phyloP scores from a whole-genome alignment of 1,284 basidiomycete genomes.

The Rhodotorula sp. region DNA sequence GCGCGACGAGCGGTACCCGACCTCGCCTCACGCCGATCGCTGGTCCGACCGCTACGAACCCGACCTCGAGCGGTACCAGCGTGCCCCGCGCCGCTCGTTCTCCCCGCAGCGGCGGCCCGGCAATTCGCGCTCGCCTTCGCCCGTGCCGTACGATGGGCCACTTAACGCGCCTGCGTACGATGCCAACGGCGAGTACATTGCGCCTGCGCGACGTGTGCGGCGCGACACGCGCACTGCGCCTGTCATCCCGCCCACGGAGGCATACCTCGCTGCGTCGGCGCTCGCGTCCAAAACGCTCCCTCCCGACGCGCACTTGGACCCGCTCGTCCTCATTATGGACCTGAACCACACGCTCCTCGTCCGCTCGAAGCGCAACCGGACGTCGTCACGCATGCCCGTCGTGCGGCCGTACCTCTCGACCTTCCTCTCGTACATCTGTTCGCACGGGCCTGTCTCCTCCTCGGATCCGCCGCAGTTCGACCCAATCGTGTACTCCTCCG shows the following conservation, averaged over 20 bases:
- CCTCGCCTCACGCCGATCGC: not conserved
- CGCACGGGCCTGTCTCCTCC: not conserved
- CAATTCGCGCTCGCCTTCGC: not conserved
- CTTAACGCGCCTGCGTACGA: not conserved
- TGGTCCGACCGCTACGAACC: not conserved
- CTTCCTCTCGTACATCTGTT: constrained; percentile 35
- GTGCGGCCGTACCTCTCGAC: constrained; percentile 37
- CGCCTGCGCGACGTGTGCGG: constrained; percentile 10
- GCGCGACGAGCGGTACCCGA: not conserved
- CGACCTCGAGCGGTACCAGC: too few species aligned
- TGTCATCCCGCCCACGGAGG: not conserved
- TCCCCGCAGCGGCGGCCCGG: not conserved
- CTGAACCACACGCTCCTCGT: constrained; percentile 39
- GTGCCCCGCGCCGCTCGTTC: not conserved
- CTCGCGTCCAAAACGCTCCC: not conserved
- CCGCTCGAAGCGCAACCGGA: constrained; percentile 15
- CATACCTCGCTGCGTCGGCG: constrained; percentile 15
- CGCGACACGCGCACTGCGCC: not conserved
- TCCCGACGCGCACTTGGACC: not conserved
- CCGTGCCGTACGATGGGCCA: not conserved
- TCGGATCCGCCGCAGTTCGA: constrained; percentile 2
- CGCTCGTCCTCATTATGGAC: constrained; percentile 32
- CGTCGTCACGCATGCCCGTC: constrained; percentile 22
- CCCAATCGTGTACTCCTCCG: constrained; percentile 33
- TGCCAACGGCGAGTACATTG: not conserved